Base-by-base conservation (phyloP, 148 eudicot genomes). In the Diospyros lotus region DNA sequence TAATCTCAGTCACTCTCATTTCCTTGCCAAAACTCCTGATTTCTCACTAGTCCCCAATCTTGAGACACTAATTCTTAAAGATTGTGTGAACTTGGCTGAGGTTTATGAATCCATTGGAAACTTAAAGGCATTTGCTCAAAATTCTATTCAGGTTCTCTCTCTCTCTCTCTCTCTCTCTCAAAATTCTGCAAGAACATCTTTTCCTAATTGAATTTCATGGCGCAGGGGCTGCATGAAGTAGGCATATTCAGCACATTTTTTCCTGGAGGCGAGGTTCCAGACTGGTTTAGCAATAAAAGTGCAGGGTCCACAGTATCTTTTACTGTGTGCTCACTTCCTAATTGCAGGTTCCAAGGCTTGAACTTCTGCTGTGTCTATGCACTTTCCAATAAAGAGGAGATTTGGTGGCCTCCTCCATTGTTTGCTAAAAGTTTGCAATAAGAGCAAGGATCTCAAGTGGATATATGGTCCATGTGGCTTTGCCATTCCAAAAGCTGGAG, bases 1-100 rank as follows among this genome's bases (percentile, higher is more conserved):
- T 43, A 15, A 58, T 44, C 66, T 72, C 40, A 72, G 66, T 46
- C 18, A 72, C 17, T 72, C 71, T 18, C 4, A 46, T 3, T 11
- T 54, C 2, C 55, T 68, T 5, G 13, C 38, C 2, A 14, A 15
- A 41, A 46, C 40, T 7, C 54, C 52, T 3, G 1, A 72, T 54
- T 59, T 72, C 17, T n/a, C 15, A 7, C 2, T 8, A 15, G 13
- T 59, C 1, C 65, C 75, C 0, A 15, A 72, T 58, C 53, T 72
- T 43, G 66, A 72, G 39, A 72, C 5, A 46, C 9, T 72, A 2
- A 10, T 43, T 9, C 55, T 72, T 2, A 10, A 59, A 59, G 42
- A 42, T 46, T 72, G 75, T 46, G 40, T 17, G 9, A 59, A 60
- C 4, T 59, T 72, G 43, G 41, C 60, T n/a, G 75, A 72, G 65